Evolutionary conservation across 192 early-diverging fungal genomes (phyloP).

Genomic region (Haplosporangium gracile): DNA sequence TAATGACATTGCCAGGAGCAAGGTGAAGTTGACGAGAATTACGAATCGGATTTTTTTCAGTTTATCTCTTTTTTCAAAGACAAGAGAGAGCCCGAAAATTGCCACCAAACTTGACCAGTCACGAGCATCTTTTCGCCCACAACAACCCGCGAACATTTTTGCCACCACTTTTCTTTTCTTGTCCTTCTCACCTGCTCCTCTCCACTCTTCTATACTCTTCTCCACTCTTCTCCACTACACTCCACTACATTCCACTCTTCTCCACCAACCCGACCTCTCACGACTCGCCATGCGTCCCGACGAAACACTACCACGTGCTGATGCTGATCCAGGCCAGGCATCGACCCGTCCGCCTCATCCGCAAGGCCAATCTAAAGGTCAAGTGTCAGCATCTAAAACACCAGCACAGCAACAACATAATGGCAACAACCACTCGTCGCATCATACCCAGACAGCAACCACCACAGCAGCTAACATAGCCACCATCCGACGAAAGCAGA

Average conservation of each 20-base stretch:
- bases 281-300: not conserved
- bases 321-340: not conserved
- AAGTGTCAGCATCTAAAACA: not conserved
- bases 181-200: not conserved
- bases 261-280: not conserved
- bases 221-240: no score
- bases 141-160: slow-evolving; percentile 1
- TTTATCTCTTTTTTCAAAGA: not conserved
- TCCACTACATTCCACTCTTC: not conserved
- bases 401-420: not conserved
- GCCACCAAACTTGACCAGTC: slow-evolving; percentile 3
- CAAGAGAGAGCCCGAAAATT: not conserved
- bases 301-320: not conserved
- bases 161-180: not conserved
- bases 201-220: not conserved
- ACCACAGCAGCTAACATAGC: not conserved
- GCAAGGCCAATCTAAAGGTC: not conserved
- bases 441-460: not conserved
- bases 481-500: not conserved
- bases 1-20: no score
- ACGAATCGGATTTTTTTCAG: not conserved
- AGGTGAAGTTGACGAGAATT: not conserved
- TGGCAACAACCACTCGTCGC: not conserved
- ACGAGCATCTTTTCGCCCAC: not conserved
- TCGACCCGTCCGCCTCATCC: not conserved